Conservation (phyloP, 1,284 basidiomycete species). For the Waitea zeae region DNA sequence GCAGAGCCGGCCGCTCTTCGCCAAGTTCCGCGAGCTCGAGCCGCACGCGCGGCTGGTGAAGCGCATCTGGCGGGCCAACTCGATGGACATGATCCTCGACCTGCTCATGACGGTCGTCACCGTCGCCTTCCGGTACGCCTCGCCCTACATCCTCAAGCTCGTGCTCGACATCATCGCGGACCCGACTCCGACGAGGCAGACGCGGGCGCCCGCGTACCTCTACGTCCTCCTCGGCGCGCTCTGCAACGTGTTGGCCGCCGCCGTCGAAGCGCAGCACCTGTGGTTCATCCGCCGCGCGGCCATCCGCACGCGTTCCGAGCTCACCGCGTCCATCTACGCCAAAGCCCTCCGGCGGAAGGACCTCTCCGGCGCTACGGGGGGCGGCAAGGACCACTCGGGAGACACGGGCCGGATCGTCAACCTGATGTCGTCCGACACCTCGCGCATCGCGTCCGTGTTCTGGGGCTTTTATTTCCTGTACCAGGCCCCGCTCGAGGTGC, state of each 20-base stretch:
- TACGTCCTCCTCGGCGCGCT: background rate
- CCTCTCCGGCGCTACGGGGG: constrained; percentile 28
- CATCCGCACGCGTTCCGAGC: background rate
- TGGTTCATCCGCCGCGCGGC: background rate
- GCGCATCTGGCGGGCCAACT: constrained; percentile 50
- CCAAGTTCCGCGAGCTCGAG: constrained; percentile 30
- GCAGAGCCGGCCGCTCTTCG: constrained; percentile 48
- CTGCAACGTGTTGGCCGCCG: background rate
- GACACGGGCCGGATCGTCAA: constrained; percentile 59
- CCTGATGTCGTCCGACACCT: constrained; percentile 28
- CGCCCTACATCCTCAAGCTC: constrained; percentile 51
- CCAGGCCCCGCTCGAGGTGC: constrained; percentile 54
- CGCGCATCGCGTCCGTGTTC: too few species aligned
- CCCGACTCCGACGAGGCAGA: background rate
- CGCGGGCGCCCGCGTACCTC: background rate
- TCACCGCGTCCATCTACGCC: constrained; percentile 37
- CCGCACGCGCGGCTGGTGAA: constrained; percentile 33
- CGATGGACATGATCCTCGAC: constrained; percentile 58
- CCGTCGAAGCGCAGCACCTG: background rate
- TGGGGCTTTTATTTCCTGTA: constrained; percentile 54
- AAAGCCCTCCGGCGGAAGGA: constrained; percentile 47
- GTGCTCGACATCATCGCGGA: constrained; percentile 23
- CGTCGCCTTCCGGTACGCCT: constrained; percentile 51
- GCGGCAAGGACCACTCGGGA: constrained; percentile 21
- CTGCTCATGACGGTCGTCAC: constrained; percentile 44